A percentile compares a stretch with the other conserved stretches of the same genome.
Evolutionary conservation across 371 early-diverging fungal species (phyloP).

Genomic region (Vairimorpha necatrix): DNA sequence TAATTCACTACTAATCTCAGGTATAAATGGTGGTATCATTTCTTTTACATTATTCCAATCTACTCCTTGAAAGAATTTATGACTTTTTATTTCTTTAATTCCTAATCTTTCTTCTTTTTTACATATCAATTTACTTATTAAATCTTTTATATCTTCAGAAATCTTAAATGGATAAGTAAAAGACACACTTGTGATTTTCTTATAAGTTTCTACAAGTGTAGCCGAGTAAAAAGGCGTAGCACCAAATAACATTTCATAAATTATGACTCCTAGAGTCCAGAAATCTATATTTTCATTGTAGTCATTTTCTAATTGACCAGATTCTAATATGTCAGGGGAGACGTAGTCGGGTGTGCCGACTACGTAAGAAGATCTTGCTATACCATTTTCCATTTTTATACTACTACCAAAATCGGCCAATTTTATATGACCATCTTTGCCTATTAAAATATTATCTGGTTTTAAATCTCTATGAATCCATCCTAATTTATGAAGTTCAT

Average conservation of each 20-base stretch:
- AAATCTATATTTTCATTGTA: constrained; percentile 76
- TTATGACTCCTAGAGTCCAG: constrained; percentile 94
- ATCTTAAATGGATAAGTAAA: constrained; percentile 59
- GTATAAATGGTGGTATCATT: constrained; percentile 71
- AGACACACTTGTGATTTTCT: constrained; percentile 66
- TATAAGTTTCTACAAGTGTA: constrained; percentile 86
- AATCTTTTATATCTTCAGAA: constrained; percentile 55
- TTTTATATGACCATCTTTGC: constrained; percentile 70
- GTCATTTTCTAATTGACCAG: constrained; percentile 68
- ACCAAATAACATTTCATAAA: constrained; percentile 84
- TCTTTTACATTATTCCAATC: constrained; percentile 70
- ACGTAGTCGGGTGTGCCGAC: constrained; percentile 89
- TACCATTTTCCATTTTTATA: constrained; percentile 64
- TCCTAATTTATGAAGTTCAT: constrained; percentile 60
- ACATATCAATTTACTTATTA: constrained; percentile 62
- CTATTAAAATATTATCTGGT: constrained; percentile 79
- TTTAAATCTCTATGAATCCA: constrained; percentile 72
- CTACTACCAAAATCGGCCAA: constrained; percentile 80
- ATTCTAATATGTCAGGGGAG: constrained; percentile 84
- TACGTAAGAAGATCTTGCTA: constrained; percentile 75
- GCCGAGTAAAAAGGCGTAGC: constrained; percentile 84
- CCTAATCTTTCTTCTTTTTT: constrained; percentile 67
- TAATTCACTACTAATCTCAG: constrained; percentile 69
- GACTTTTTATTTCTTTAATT: constrained; percentile 72
- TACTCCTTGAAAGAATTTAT: constrained; percentile 78